Conservation (phyloP, 768 basidiomycete genomes). For the Boletus rubescentipes region DNA sequence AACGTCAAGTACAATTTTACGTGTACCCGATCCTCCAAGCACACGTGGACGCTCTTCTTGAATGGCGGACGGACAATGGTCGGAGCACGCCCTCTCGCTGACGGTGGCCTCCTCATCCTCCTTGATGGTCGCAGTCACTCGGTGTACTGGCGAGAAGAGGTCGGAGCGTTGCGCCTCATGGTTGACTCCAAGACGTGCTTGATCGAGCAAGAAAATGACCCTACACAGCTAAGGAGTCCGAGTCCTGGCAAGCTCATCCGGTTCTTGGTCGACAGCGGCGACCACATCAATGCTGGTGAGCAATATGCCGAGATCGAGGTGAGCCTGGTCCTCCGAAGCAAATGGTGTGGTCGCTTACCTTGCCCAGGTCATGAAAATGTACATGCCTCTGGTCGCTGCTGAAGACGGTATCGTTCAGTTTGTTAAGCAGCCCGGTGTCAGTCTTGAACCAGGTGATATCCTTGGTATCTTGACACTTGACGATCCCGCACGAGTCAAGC, state of each 20-base stretch:
- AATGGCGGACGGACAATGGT: constrained; percentile 94
- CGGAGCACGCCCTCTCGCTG: constrained; percentile 88
- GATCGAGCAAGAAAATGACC: constrained; percentile 99
- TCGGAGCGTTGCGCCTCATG: constrained; percentile 88
- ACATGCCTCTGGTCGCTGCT: constrained; percentile 93
- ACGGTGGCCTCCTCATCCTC: constrained; percentile 89
- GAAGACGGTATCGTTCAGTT: constrained; percentile 95
- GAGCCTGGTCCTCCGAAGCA: constrained; percentile 19
- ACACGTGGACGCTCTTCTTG: constrained; percentile 91
- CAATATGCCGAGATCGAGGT: constrained; percentile 99
- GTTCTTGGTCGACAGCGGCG: constrained; percentile 94
- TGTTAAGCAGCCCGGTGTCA: constrained; percentile 97
- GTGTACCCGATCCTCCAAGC: constrained; percentile 84
- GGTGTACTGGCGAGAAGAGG: constrained; percentile 97
- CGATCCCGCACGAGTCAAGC: constrained; percentile 93
- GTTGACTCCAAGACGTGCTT: constrained; percentile 97
- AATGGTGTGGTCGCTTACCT: not conserved
- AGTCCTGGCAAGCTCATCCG: constrained; percentile 96
- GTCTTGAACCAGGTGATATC: constrained; percentile 94
- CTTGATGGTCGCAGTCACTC: constrained; percentile 96
- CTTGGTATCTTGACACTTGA: constrained; percentile 96
- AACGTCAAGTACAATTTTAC: constrained; percentile 95
- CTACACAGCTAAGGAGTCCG: constrained; percentile 93
- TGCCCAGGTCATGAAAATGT: constrained; percentile 95
- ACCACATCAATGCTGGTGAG: constrained; percentile 95